Evolutionary conservation across 1,284 basidiomycete species (phyloP).

Genomic region (Anthracocystis walkeri): DNA sequence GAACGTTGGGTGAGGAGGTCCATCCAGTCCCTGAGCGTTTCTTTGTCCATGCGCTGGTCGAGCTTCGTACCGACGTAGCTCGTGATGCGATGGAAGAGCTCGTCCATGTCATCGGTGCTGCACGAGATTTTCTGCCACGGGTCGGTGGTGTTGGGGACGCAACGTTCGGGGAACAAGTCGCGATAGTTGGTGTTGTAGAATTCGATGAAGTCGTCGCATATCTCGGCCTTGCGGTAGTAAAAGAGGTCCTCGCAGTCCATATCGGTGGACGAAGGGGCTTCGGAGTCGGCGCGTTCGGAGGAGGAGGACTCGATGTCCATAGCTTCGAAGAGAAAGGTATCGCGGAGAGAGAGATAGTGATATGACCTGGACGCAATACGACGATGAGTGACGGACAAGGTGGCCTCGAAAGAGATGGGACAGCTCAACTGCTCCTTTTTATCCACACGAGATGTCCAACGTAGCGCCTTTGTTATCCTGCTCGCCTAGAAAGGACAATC

Average conservation of each 20-base stretch:
- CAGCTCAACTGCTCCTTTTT: no score
- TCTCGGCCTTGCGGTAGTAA: neutral
- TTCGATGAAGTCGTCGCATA: neutral
- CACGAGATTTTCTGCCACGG: constrained; percentile 9
- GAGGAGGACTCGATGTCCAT: neutral
- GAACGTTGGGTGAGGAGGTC: neutral
- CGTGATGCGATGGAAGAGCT: constrained; percentile 19
- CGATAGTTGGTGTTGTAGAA: neutral
- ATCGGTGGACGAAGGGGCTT: no score
- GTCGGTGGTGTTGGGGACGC: neutral
- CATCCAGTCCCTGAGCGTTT: neutral
- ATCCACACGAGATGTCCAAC: no score
- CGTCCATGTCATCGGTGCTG: constrained; percentile 2
- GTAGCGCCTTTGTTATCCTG: no score
- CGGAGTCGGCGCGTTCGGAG: no score
- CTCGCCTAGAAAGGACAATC: no score
- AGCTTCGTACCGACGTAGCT: constrained; percentile 5
- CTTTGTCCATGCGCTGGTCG: neutral
- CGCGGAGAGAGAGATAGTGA: no score
- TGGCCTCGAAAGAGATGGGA: no score
- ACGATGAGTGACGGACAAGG: no score
- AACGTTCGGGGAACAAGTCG: neutral
- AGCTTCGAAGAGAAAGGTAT: neutral
- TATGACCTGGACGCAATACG: no score
- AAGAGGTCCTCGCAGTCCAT: no score